phyloP scores from a whole-genome alignment of 108 stramenopile species.

The Cyclotella atomus region DNA sequence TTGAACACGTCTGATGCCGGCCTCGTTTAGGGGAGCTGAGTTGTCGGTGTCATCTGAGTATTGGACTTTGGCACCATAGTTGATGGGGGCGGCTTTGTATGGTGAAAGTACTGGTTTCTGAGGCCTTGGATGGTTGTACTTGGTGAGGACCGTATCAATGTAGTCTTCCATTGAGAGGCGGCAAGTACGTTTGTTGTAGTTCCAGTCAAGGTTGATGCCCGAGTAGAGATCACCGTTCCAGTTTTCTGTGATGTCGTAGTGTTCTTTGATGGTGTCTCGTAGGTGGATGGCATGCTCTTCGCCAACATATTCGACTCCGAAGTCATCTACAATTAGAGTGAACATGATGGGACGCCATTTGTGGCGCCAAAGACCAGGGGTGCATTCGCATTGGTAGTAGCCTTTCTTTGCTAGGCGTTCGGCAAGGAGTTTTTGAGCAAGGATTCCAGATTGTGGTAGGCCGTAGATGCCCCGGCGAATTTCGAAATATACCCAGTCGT shows the following conservation, averaged over 20 bases:
- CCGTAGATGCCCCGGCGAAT: constrained; percentile 53
- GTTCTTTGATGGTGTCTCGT: constrained; percentile 36
- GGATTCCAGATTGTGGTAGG: constrained; percentile 47
- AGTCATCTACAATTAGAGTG: constrained; percentile 63
- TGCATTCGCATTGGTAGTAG: constrained; percentile 7
- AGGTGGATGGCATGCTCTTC: constrained; percentile 50
- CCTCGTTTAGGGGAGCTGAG: constrained; percentile 14
- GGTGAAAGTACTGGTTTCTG: constrained; percentile 40
- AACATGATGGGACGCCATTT: constrained; percentile 30
- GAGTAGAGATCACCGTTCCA: constrained; percentile 28
- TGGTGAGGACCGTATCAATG: constrained; percentile 34
- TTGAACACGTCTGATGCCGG: constrained; percentile 33
- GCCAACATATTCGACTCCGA: constrained; percentile 52
- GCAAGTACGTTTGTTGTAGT: constrained; percentile 33
- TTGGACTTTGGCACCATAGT: constrained; percentile 34
- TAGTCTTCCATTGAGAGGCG: constrained; percentile 57
- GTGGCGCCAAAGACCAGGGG: constrained; percentile 40
- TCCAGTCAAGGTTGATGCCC: constrained; percentile 50
- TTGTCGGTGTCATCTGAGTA: constrained; percentile 12
- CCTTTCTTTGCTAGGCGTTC: constrained; percentile 19
- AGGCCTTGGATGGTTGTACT: constrained; percentile 45
- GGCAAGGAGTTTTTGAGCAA: constrained; percentile 42
- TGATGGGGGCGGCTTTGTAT: constrained; percentile 1
- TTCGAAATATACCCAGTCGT: constrained; percentile 37
- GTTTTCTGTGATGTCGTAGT: constrained; percentile 36